A percentile compares a stretch with the other conserved stretches of the same genome.
These are phyloP conservation scores for Neocallimastix lanati DNA, from an alignment of 192 early-diverging fungal species.

Conservation along the genomic window DNA sequence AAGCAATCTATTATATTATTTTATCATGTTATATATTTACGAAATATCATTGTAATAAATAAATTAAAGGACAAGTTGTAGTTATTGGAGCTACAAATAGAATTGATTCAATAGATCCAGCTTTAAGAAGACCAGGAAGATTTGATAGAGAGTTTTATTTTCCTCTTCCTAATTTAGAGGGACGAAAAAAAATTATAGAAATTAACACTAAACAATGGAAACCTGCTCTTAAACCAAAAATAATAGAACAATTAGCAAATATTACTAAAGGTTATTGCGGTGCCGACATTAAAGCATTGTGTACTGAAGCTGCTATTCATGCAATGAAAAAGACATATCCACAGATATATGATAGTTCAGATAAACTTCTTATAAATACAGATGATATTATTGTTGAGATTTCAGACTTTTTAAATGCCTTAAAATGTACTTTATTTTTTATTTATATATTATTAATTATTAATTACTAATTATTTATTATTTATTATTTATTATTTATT, in stretches of 20 bases:
- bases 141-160: constrained; percentile 62
- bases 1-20: no score
- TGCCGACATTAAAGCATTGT: constrained; percentile 48
- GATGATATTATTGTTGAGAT: constrained; percentile 24
- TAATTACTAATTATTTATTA: no score
- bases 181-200: constrained; percentile 42
- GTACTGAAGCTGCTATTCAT: constrained; percentile 50
- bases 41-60: neutral
- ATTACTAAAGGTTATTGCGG: constrained; percentile 46
- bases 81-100: constrained; percentile 62
- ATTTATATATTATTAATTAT: no score
- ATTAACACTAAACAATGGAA: constrained; percentile 33
- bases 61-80: constrained; percentile 39
- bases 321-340: constrained; percentile 48
- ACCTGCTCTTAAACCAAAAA: constrained; percentile 18
- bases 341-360: constrained; percentile 38
- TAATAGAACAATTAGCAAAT: constrained; percentile 25
- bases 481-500: no score
- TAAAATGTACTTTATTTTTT: constrained; percentile 12
- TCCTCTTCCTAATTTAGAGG: constrained; percentile 29
- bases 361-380: constrained; percentile 29
- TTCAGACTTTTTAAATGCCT: constrained; percentile 30
- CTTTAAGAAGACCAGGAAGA: constrained; percentile 45
- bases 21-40: no score
- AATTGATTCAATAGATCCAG: constrained; percentile 57